phyloP scores from a whole-genome alignment of 2,329 filamentous ascomycete genomes.

The Colletotrichum cereale region DNA sequence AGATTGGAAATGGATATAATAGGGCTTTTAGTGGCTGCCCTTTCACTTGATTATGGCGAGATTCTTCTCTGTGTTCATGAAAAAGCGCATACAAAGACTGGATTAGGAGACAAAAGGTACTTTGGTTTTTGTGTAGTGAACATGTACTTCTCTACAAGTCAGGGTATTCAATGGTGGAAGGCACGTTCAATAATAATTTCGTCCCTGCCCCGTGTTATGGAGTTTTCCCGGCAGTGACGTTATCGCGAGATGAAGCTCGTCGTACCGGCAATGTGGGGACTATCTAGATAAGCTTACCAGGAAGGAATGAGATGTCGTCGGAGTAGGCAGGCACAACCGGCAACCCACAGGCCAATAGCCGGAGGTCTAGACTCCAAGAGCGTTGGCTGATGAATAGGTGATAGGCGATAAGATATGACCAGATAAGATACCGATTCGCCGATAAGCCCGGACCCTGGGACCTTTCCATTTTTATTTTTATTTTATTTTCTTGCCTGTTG shows the following conservation, averaged over 20 bases:
- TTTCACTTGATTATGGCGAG: no score
- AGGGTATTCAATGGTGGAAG: not conserved
- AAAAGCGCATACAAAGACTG: no score
- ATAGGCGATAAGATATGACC: not conserved
- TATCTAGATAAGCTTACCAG: not conserved
- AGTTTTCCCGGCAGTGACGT: not conserved
- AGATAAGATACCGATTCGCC: conserved; percentile 18
- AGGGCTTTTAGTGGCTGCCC: not conserved
- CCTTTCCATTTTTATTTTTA: not conserved
- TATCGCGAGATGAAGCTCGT: not conserved
- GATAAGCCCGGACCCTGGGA: not conserved
- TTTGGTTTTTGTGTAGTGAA: not conserved
- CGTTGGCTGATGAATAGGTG: conserved; percentile 8
- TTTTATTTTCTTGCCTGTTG: not conserved
- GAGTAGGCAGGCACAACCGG: conserved; percentile 12
- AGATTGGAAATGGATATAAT: no score
- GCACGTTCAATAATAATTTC: no score
- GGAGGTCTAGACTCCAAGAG: conserved; percentile 12
- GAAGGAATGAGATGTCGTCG: conserved; percentile 36
- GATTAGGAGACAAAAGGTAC: not conserved
- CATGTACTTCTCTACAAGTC: not conserved
- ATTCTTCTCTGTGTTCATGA: not conserved
- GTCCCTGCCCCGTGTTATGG: not conserved
- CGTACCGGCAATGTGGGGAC: not conserved
- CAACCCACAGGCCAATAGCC: not conserved